Evolutionary conservation across 2,329 filamentous ascomycete species (phyloP).

Genomic region (Trichoderma sp.): DNA sequence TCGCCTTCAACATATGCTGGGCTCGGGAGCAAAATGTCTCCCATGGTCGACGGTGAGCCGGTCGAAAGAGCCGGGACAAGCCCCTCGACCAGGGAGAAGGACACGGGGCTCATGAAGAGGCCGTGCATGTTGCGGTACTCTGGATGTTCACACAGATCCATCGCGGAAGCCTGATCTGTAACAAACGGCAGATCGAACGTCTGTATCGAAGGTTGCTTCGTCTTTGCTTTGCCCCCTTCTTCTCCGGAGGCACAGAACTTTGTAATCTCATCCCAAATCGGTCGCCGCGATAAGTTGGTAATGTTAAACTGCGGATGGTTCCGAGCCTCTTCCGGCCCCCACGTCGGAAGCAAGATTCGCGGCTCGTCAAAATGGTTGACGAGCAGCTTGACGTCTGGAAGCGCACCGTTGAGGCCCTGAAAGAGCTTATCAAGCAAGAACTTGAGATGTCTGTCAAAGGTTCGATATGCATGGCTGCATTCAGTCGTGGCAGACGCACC

Average conservation of each 20-base stretch:
- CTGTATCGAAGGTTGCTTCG: background rate
- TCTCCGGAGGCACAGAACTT: slow-evolving; percentile 34
- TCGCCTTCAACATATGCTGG: slow-evolving; percentile 51
- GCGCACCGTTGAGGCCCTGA: slow-evolving; percentile 30
- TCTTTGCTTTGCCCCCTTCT: background rate
- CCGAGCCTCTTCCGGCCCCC: background rate
- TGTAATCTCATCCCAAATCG: slow-evolving; percentile 41
- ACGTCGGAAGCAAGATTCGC: slow-evolving; percentile 41
- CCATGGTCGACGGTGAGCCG: slow-evolving; percentile 50
- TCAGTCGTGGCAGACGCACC: slow-evolving; percentile 34
- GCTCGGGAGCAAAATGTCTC: slow-evolving; percentile 56
- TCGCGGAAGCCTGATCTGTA: slow-evolving; percentile 33
- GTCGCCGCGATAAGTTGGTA: slow-evolving; percentile 36
- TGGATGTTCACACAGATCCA: slow-evolving; percentile 49
- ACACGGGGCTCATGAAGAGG: slow-evolving; percentile 48
- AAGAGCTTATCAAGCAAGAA: slow-evolving; percentile 40
- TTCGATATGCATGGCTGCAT: slow-evolving; percentile 41
- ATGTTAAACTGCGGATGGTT: slow-evolving; percentile 30
- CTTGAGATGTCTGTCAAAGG: slow-evolving; percentile 41
- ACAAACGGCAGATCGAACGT: slow-evolving; percentile 44
- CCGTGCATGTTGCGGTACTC: slow-evolving; percentile 50
- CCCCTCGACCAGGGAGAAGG: slow-evolving; percentile 46
- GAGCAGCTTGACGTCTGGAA: slow-evolving; percentile 48
- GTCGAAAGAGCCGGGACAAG: slow-evolving; percentile 52
- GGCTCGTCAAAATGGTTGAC: slow-evolving; percentile 55